Evolutionary conservation across 2,329 filamentous ascomycete species (phyloP), one percentile per base, ranked within the genome.

Genomic region (Penicillium sp.): DNA sequence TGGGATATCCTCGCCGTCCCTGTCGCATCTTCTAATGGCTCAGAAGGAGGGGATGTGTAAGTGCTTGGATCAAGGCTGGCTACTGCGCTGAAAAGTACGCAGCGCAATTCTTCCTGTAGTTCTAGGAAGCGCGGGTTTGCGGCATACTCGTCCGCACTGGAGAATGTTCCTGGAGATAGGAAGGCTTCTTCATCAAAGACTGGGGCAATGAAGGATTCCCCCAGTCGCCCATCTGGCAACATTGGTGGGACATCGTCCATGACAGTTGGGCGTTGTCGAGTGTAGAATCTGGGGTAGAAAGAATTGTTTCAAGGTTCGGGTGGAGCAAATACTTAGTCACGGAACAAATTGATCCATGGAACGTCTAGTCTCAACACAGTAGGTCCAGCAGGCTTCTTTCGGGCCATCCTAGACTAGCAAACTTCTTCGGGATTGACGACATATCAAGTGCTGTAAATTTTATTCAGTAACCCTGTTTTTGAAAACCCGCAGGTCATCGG

Each of bases 81-180:
- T 3, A 77, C 76, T 1, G 76, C 77, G 35, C 73, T 74, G 43
- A 79, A 75, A 3, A 79, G 66, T 9, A 77, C 71, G 35, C 68
- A 68, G 22, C 77, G 70, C 3, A 79, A 70, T 57, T 79, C 75
- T 62, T 76, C 74, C 46, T 79, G 77, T 3, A 78, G 65, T 53
- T 78, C 73, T 2, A 77, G 67, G 55, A 78, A 79, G 4, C 74
- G 68, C 6, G 77, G 76, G 47, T 79, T 66, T 16, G 65, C 66
- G 2, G 66, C 61, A 21, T 68, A 67, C 31, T 65, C 64, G 24
- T 68, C 66, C 19, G 64, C 62, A 45, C 62, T 66, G 31, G 66
- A 67, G 31, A 65, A 63, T 39, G 66, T 68, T 11, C 65, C 66
- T 2, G 66, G 66, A 2, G 66, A 68, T 16, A 68, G 33, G 13